These are phyloP conservation scores for Lichtheimia ramosa DNA, from an alignment of 371 early-diverging fungal species.

Conservation along the genomic window DNA sequence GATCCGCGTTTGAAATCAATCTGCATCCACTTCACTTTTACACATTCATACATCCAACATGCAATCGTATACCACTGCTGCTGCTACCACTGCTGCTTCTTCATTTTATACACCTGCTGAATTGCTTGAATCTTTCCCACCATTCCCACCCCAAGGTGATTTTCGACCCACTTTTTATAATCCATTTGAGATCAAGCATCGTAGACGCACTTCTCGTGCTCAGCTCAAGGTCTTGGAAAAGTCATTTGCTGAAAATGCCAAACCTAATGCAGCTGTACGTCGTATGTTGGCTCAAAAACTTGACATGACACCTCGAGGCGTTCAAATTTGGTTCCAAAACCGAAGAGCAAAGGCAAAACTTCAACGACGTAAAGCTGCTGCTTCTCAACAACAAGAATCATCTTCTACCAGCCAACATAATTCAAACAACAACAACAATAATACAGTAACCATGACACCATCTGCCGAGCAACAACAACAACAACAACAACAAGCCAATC, in stretches of 20 bases:
- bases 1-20: too few species aligned
- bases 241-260: constrained; percentile 64
- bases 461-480: too few species aligned
- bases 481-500: too few species aligned
- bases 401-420: not conserved
- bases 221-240: constrained; percentile 71
- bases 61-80: too few species aligned
- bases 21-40: too few species aligned
- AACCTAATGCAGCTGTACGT: constrained; percentile 69
- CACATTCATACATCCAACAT: too few species aligned
- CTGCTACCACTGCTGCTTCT: too few species aligned
- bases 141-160: constrained; percentile 38
- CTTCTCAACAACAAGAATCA: constrained; percentile 1
- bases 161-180: constrained; percentile 71
- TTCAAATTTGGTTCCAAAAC: constrained; percentile 99
- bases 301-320: constrained; percentile 85
- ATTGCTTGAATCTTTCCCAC: too few species aligned
- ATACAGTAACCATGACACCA: too few species aligned
- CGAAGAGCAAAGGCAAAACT: constrained; percentile 80
- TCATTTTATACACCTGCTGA: too few species aligned
- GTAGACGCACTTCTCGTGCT: constrained; percentile 67
- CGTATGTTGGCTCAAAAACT: constrained; percentile 69
- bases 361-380: constrained; percentile 22
- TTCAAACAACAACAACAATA: not conserved
- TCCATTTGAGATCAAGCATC: constrained; percentile 76